phyloP scores from a whole-genome alignment of 352 stramenopile species.

The Globisporangium emineosum region DNA sequence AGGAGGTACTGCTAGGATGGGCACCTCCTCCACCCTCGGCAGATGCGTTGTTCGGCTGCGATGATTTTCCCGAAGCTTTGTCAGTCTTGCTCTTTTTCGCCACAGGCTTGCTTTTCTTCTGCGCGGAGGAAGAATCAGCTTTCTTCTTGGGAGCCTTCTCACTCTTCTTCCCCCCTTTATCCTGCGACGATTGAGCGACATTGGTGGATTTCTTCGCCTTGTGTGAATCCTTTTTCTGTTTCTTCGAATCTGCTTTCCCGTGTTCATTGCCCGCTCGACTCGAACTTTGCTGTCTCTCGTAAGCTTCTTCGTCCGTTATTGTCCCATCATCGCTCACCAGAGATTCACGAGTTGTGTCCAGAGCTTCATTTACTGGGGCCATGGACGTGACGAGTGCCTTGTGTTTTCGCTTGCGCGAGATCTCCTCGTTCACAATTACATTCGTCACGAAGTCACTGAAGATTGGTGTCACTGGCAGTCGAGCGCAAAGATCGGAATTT shows the following conservation, averaged over 20 bases:
- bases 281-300: slow-evolving; percentile 10
- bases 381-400: slow-evolving; percentile 12
- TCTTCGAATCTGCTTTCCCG: slow-evolving; percentile 31
- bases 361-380: slow-evolving; percentile 2
- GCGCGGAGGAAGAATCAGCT: slow-evolving; percentile 11
- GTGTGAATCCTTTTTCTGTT: slow-evolving; percentile 38
- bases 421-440: slow-evolving; percentile 31
- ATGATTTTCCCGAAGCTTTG: slow-evolving; percentile 15
- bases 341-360: slow-evolving; percentile 12
- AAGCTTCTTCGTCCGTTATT: slow-evolving; percentile 12
- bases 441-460: slow-evolving; percentile 51
- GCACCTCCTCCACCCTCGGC: background rate
- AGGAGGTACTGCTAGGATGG: slow-evolving; percentile 17
- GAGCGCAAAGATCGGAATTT: slow-evolving; percentile 40
- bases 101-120: slow-evolving; percentile 14
- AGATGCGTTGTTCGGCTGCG: background rate
- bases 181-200: slow-evolving; percentile 15
- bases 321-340: slow-evolving; percentile 17
- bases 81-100: slow-evolving; percentile 16
- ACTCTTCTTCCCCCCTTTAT: slow-evolving; percentile 38
- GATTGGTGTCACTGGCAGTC: slow-evolving; percentile 54
- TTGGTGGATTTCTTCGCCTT: slow-evolving; percentile 19
- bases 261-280: slow-evolving; percentile 17
- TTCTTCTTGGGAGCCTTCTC: slow-evolving; percentile 23
- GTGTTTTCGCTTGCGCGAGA: slow-evolving; percentile 51